Conservation (phyloP, 2,329 filamentous ascomycete species). For the Coleophoma crateriformis region DNA sequence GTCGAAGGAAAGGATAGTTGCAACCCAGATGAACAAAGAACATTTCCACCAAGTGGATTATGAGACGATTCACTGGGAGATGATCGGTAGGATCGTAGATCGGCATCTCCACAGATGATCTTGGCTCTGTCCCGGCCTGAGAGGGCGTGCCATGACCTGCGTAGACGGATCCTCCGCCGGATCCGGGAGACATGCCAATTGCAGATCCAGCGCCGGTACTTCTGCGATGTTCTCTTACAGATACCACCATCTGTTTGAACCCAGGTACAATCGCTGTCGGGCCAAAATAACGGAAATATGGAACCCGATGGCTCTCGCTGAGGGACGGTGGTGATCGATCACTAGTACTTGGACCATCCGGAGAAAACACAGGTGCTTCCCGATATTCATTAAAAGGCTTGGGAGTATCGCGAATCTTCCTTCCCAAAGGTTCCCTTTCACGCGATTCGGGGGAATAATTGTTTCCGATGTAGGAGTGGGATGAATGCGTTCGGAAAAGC, state of each 20-base stretch:
- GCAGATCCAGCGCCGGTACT: constrained; percentile 36
- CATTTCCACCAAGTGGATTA: constrained; percentile 69
- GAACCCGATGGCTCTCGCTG: constrained; percentile 60
- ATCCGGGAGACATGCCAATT: constrained; percentile 20
- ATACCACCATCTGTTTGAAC: constrained; percentile 88
- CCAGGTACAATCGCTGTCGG: constrained; percentile 87
- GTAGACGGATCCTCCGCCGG: constrained; percentile 14
- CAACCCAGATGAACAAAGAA: constrained; percentile 82
- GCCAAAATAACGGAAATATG: constrained; percentile 87
- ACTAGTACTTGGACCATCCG: constrained; percentile 25
- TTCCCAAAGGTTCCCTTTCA: constrained; percentile 1
- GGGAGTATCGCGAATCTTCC: neutral
- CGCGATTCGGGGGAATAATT: neutral
- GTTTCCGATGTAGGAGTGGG: constrained; percentile 3
- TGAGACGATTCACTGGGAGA: constrained; percentile 66
- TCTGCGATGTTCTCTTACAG: constrained; percentile 60
- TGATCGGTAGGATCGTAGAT: constrained; percentile 71
- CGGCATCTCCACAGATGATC: constrained; percentile 42
- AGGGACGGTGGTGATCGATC: constrained; percentile 33
- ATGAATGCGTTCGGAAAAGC: neutral
- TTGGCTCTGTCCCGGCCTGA: constrained; percentile 15
- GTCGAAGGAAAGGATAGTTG: constrained; percentile 77
- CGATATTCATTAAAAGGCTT: constrained; percentile 10
- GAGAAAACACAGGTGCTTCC: constrained; percentile 16
- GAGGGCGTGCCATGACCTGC: constrained; percentile 11